Evolutionary conservation across 1,284 basidiomycete species (phyloP), one percentile per base, ranked within the genome.

Genomic region (Leucoagaricus sp.): DNA sequence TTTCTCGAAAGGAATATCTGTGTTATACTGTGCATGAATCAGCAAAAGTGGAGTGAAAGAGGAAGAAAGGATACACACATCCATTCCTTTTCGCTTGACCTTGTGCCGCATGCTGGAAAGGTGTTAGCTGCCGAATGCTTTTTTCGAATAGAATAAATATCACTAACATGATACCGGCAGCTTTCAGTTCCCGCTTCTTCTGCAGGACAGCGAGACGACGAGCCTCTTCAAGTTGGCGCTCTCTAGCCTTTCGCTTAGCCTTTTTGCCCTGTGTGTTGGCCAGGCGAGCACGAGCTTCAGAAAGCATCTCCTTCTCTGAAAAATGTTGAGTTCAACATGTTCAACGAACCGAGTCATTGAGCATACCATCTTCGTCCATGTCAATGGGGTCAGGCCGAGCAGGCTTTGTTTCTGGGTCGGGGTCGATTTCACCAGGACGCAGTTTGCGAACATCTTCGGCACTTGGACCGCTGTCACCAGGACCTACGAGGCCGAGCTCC

Each of bases 211-310:
- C 96, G 45, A 99, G 77, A 23, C 97, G 83, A 51, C 96, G 82
- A 0, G 97, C 96, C 71, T 99, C 97, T 68, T 99, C 97, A 49
- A 99, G 77, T 68, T 97, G 94, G 61, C 95, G 87, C 70, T 99
- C 97, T 52, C 97, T 85, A 12, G 95, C 97, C 75, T 99, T 99
- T 63, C 97, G 88, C 75, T 99, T 99, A 1, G 97, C 97, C 75
- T 99, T 99, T 74, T 99, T 99, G 28, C 97, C 97, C 72, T 99
- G 97, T 0, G 97, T 99, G 70, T 99, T 99, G 49, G 97, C 97
- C 41, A 99, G 81, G 76, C 97, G 89, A 8, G 97, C 97, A 65
- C 97, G 89, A 49, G 97, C 97, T 72, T 99, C 97, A 5, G 96
- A 98, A 63, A 99, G 80, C 97, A 99, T 99, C 73, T 99, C 97